Evolutionary conservation across 2,329 filamentous ascomycete genomes (phyloP).

Genomic region (Penicillium carneum): DNA sequence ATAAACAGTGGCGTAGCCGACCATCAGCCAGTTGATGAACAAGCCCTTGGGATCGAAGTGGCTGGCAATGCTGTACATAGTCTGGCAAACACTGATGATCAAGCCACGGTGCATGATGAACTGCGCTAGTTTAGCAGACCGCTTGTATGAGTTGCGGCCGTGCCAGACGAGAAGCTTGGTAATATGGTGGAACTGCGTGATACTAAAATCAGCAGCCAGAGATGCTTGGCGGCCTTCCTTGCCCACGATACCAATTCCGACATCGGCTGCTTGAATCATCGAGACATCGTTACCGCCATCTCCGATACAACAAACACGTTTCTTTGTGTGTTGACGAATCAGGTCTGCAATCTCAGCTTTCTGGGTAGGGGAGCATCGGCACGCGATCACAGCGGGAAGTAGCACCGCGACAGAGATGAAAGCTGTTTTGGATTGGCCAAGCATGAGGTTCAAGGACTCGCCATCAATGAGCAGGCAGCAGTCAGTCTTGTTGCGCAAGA

Average conservation of each 20-base stretch:
- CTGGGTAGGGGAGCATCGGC: constrained; percentile 93
- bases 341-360: constrained; percentile 92
- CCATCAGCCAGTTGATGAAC: constrained; percentile 95
- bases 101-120: constrained; percentile 97
- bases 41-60: constrained; percentile 92
- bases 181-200: constrained; percentile 91
- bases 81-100: constrained; percentile 94
- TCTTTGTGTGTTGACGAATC: constrained; percentile 89
- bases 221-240: constrained; percentile 96
- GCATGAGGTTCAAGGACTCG: constrained; percentile 82
- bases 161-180: constrained; percentile 99
- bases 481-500: constrained; percentile 81
- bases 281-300: constrained; percentile 98
- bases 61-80: constrained; percentile 93
- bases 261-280: constrained; percentile 98
- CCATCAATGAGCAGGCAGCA: constrained; percentile 95
- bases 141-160: constrained; percentile 94
- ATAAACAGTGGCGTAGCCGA: constrained; percentile 95
- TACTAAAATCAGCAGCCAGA: constrained; percentile 93
- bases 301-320: constrained; percentile 95
- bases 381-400: constrained; percentile 91
- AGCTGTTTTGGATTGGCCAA: constrained; percentile 79
- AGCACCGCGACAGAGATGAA: constrained; percentile 89
- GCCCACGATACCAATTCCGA: constrained; percentile 95
- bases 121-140: constrained; percentile 91